These are phyloP conservation scores for Trifolium subterraneum DNA, from an alignment of 306 rosid genomes.

Conservation along the genomic window DNA sequence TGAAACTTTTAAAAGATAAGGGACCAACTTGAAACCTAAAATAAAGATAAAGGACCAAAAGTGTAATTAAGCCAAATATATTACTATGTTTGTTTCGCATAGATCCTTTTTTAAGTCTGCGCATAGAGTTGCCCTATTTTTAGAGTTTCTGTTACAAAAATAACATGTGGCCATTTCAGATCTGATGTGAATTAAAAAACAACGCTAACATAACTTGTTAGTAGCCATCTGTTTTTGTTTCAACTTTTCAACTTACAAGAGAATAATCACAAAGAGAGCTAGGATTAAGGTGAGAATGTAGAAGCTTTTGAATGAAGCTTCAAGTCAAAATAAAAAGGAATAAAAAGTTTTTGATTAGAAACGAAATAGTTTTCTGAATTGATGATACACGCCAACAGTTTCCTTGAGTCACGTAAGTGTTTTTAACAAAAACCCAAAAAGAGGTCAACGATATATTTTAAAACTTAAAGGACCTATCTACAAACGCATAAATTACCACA, in stretches of 20 bases:
- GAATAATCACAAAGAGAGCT: slow-evolving; percentile 54
- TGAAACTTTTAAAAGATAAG: no score
- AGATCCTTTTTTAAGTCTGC: neutral
- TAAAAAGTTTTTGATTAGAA: no score
- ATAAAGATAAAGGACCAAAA: no score
- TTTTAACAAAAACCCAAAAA: no score
- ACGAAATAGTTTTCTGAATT: no score
- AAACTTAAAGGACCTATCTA: neutral
- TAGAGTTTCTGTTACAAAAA: neutral
- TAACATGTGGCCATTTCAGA: no score
- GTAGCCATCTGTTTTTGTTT: slow-evolving; percentile 42
- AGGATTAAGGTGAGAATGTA: slow-evolving; percentile 91
- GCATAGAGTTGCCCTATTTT: neutral
- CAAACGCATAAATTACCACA: neutral
- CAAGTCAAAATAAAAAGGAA: slow-evolving; percentile 50
- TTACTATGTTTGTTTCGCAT: no score
- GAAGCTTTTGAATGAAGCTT: slow-evolving; percentile 91
- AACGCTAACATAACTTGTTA: neutral
- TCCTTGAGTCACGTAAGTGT: neutral
- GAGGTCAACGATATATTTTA: no score
- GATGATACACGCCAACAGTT: neutral
- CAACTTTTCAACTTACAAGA: slow-evolving; percentile 39
- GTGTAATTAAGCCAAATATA: no score
- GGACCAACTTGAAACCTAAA: no score
- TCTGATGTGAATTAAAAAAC: neutral